Percentiles rank a stretch among this genome's conserved stretches.
Conservation (phyloP, 768 basidiomycete genomes). For the Serpula lacrymans region DNA sequence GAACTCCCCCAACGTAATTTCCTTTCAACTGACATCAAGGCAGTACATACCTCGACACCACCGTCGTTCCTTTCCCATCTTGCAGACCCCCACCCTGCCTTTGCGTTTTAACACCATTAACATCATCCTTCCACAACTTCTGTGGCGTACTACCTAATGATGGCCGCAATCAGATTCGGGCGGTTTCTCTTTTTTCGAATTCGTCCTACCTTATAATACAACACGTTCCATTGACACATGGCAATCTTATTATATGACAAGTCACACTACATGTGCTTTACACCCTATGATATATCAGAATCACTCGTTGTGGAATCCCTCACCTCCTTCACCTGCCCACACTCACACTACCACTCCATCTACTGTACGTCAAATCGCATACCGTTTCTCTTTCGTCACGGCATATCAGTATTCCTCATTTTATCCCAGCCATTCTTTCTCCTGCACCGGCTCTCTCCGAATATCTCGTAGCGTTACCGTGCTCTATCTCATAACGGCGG, state of each 20-base stretch:
- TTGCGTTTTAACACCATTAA: not conserved
- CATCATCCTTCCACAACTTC: not conserved
- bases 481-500: too few species aligned
- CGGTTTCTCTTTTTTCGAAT: too few species aligned
- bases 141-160: not conserved
- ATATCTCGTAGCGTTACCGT: too few species aligned
- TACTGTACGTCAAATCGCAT: too few species aligned
- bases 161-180: not conserved
- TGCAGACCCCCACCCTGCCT: not conserved
- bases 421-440: too few species aligned
- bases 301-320: conserved; percentile 5
- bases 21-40: too few species aligned
- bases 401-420: too few species aligned
- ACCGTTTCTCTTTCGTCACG: too few species aligned
- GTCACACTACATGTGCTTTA: conserved; percentile 4
- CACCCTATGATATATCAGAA: conserved; percentile 6
- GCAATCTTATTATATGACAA: conserved; percentile 6
- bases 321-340: too few species aligned
- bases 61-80: not conserved
- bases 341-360: too few species aligned
- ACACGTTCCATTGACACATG: conserved; percentile 23
- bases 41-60: too few species aligned
- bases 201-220: conserved; percentile 10
- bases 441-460: too few species aligned
- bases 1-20: conserved; percentile 2